A percentile compares a stretch with the other conserved stretches of the same genome.
Conservation (phyloP, 2,329 filamentous ascomycete species). For the Ceratocystis huliohia region DNA sequence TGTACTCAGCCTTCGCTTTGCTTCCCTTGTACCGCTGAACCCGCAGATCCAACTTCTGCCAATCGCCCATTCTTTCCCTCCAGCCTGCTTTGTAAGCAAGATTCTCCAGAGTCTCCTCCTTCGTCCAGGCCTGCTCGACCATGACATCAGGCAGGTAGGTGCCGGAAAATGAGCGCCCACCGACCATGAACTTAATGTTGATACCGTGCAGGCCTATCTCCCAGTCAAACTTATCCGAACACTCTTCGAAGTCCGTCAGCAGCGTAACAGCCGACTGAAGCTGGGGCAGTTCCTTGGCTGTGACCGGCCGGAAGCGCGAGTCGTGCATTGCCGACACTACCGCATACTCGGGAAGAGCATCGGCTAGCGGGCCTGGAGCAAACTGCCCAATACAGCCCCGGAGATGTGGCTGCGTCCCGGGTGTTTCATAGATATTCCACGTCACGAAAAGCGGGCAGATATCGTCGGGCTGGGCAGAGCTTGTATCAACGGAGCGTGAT, state of each 20-base stretch:
- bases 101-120: conserved; percentile 80
- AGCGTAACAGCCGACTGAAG: conserved; percentile 63
- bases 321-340: conserved; percentile 62
- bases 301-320: conserved; percentile 47
- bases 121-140: conserved; percentile 83
- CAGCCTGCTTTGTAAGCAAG: conserved; percentile 93
- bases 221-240: conserved; percentile 68
- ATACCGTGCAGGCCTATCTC: conserved; percentile 74
- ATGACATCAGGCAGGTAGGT: conserved; percentile 92
- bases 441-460: conserved; percentile 31
- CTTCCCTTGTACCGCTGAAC: conserved; percentile 79
- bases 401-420: conserved; percentile 48
- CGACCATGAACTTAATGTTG: conserved; percentile 69
- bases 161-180: conserved; percentile 60
- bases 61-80: conserved; percentile 65
- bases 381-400: conserved; percentile 97
- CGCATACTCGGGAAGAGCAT: conserved; percentile 67
- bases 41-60: conserved; percentile 66
- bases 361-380: conserved; percentile 57
- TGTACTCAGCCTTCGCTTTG: conserved; percentile 57
- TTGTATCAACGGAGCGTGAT: conserved; percentile 23
- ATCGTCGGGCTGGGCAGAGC: conserved; percentile 20
- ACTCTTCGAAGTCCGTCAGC: conserved; percentile 72
- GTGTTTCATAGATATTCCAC: conserved; percentile 19
- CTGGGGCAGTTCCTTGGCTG: conserved; percentile 40